Base-by-base conservation (phyloP, 352 stramenopile species). In the Phytopythium cucurbitacearum region DNA sequence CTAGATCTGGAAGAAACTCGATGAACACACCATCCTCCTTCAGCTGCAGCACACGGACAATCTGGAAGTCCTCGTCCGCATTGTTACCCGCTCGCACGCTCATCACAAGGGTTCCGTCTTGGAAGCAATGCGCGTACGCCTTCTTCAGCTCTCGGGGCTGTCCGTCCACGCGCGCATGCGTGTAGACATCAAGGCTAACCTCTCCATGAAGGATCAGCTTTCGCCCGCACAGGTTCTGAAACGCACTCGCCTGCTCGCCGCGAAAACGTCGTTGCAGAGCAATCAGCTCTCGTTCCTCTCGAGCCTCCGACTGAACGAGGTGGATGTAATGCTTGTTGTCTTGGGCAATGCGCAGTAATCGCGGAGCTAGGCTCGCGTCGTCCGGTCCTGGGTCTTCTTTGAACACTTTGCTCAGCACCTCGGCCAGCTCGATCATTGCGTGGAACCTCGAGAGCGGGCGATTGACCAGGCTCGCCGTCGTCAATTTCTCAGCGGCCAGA, bases 11-110 rank as follows among this genome's bases (percentile, higher is more conserved):
- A 43, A 79, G 16, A n/a, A 37, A 40, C 53, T 82, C 72, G 36
- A 77, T 33, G 46, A 79, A 76, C 36, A 58, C 62, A 15, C 66
- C 57, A 46, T 82, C 69, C 10, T 73, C 56, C 48, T 77, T 79
- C 16, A 82, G 46, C 10, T 76, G 51, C 12, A 71, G 37, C 15
- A 53, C 40, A 34, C 59, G 40, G 5, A 56, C 32, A 28, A 76
- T 73, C 28, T 45, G 36, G 7, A 69, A 73, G 16, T 40, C 48
- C 9, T 10, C 7, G 7, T 33, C 48, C 21, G 43, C 41, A 1
- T 60, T 49, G 36, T 36, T 51, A 2, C 51, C 44, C 32, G 60
- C 39, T 11, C 28, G 52, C 32, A 57, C 62, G 36, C 67, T 73
- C 6, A 56, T 67, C 51, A 76, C 58, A 7, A 76, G 60, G 4